phyloP scores from a whole-genome alignment of 805 yeast genomes.

The Yamadazyma philogaea region DNA sequence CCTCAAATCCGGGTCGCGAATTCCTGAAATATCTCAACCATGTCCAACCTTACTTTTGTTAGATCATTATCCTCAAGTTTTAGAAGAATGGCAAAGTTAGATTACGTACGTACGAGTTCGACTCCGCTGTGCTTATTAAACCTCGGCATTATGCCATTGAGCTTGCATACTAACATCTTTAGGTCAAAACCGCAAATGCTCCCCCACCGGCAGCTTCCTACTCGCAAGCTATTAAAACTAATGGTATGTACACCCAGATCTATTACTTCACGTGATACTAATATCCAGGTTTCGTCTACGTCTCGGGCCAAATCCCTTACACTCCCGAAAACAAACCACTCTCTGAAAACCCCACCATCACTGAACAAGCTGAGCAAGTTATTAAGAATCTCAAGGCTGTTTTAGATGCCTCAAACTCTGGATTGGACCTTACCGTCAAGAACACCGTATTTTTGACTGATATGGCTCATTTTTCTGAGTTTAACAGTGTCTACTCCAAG shows the following conservation, averaged over 20 bases:
- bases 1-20: neutral
- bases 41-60: constrained; percentile 12
- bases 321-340: constrained; percentile 79
- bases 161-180: constrained; percentile 13
- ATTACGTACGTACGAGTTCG: constrained; percentile 12
- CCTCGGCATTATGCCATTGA: constrained; percentile 3
- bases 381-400: constrained; percentile 67
- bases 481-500: constrained; percentile 80
- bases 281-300: constrained; percentile 67
- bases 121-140: neutral
- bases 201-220: constrained; percentile 98
- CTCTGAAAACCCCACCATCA: constrained; percentile 61
- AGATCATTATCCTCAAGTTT: constrained; percentile 11
- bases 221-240: constrained; percentile 92
- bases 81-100: constrained; percentile 15
- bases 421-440: constrained; percentile 80
- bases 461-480: constrained; percentile 76
- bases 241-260: constrained; percentile 38
- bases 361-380: constrained; percentile 74
- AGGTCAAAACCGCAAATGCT: constrained; percentile 70
- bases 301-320: constrained; percentile 94
- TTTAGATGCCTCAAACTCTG: constrained; percentile 81
- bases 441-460: constrained; percentile 88
- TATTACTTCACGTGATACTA: constrained; percentile 12
- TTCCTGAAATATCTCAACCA: neutral